Evolutionary conservation across 305 asterid genomes (phyloP), one percentile per base, ranked within the genome.

Genomic region (Striga hermonthica): DNA sequence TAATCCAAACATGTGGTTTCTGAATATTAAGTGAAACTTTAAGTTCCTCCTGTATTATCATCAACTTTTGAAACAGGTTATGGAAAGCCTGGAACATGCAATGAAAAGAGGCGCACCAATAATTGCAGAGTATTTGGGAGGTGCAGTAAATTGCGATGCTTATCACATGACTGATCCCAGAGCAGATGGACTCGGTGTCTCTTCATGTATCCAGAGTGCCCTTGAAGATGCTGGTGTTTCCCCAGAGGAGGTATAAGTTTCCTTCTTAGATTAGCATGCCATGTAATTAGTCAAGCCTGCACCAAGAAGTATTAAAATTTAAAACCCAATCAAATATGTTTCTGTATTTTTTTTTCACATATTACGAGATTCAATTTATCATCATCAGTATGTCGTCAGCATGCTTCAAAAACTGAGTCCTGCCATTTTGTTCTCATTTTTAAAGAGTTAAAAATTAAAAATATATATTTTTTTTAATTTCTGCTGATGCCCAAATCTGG

Each of bases 71-170:
- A 35, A 10, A 60, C 82, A 92, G 98, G 84, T 92, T 60, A 88
- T 92, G 98, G 98, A 90, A 77, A 92, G 98, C 76, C 75, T 90
- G 70, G 98, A 92, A 74, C 96, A 92, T 80, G 98, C 97, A 66
- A 76, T 86, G 91, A 90, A 86, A 73, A 80, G 98, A 72, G 94
- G 70, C 65, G 97, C 97, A 28, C 91, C 91, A n/a, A 93, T 93
- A 67, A 73, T 90, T 64, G 99, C 95, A 1, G 99, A 93, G 70
- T 93, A 93, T 74, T 71, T 93, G 77, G 99, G 99, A 54, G 99
- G 97, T 15, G 97, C 96, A 12, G 86, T 90, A 39, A 90, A 84
- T 75, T 93, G 97, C 68, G 99, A 90, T 85, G 99, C 97, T 66
- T 75, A 90, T 82, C 99, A 93, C 78, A 93, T 90, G 96, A 90